phyloP scores from a whole-genome alignment of 495 filamentous ascomycete genomes.

The Rhizodiscina lignyota region DNA sequence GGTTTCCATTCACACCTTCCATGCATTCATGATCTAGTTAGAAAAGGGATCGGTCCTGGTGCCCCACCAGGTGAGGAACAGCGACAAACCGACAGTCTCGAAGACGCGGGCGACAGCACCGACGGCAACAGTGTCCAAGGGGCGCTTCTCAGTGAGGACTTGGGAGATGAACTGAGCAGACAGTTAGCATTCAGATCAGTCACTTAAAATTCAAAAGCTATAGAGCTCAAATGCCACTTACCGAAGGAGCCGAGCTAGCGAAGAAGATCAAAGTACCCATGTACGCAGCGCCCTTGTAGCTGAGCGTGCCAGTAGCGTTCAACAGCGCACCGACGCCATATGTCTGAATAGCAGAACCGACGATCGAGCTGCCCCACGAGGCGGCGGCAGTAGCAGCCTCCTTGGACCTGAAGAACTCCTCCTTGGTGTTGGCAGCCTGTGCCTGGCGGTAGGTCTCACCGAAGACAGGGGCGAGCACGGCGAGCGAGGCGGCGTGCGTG shows the following conservation, averaged over 20 bases:
- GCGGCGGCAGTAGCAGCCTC: conserved; percentile 77
- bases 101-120: conserved; percentile 66
- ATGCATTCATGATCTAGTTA: too few relatives aligned
- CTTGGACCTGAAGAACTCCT: conserved; percentile 88
- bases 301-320: conserved; percentile 85
- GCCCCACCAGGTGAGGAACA: conserved; percentile 96
- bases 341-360: conserved; percentile 76
- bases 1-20: too few relatives aligned
- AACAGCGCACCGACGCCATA: conserved; percentile 92
- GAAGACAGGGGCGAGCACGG: conserved; percentile 77
- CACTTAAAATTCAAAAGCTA: not conserved
- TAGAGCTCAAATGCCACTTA: conserved; percentile 31
- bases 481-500: conserved; percentile 70
- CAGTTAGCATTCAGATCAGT: conserved; percentile 1
- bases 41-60: conserved; percentile 69
- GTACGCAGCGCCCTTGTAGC: conserved; percentile 94
- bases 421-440: conserved; percentile 80
- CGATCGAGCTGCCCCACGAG: conserved; percentile 77
- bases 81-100: conserved; percentile 79
- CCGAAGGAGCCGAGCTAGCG: conserved; percentile 72
- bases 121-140: conserved; percentile 76
- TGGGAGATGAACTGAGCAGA: conserved; percentile 62
- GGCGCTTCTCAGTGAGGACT: conserved; percentile 77
- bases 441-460: conserved; percentile 91
- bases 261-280: conserved; percentile 81